Evolutionary conservation across 805 yeast species (phyloP), one percentile per base, ranked within the genome.

Genomic region (Saccharomycopsis babjevae): DNA sequence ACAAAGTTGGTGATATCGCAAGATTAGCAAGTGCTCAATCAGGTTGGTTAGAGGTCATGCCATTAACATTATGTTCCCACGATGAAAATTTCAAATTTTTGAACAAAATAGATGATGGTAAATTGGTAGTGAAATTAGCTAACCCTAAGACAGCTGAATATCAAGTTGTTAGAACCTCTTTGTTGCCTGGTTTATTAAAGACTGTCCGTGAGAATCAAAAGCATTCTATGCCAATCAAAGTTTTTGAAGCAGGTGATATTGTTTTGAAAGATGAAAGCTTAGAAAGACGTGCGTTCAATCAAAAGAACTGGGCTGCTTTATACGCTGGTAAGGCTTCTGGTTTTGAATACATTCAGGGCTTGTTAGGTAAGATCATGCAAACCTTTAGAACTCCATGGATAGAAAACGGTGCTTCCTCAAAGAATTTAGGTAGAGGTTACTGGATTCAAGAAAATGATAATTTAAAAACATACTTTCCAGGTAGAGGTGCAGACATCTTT

Each of bases 121-220:
- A 83, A n/a, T 76, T 75, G 58, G 98, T 91, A 38, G 98, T 94
- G 60, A 85, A 88, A 69, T 82, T 94, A 68, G 98, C 89, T 61
- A 94, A 94, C 74, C 99, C 99, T 64, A 94, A 94, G 79, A 94
- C 99, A 20, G 74, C 84, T 58, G 99, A 94, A 77, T 94, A 93
- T 75, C 97, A 94, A 79, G 99, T 94, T 64, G 98, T 94, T 32
- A 88, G 99, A 80, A 94, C 99, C 18, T 83, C 96, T 32, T 79
- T 94, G 68, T 78, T 93, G 62, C 97, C 99, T 56, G 99, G 99
- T 67, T 81, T 94, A 61, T 83, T 94, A 71, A 94, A 94, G 76
- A 94, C 99, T 30, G 85, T 94, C 66, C 86, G 89, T 72, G 99
- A 96, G 77, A 94, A 94, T 78, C 88, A 97, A 78, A 88, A 91